Evolutionary conservation across 345 rosid genomes (phyloP).

Genomic region (Noccaea bulbosa): DNA sequence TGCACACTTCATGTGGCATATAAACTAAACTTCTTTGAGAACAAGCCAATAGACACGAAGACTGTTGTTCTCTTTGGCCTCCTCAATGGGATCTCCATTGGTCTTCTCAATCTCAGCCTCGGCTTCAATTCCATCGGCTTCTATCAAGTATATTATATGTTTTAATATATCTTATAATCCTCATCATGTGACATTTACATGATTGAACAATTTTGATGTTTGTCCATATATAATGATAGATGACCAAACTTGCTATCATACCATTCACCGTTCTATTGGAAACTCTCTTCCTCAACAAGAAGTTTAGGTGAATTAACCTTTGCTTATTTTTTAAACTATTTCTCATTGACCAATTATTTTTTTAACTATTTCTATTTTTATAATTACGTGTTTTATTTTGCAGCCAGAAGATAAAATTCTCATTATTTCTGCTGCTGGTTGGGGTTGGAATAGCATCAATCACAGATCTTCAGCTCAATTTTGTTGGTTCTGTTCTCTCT

Average conservation of each 20-base stretch:
- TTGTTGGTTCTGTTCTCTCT: slow-evolving; percentile 77
- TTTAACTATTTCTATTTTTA: not conserved
- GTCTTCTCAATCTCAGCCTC: slow-evolving; percentile 90
- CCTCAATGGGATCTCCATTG: slow-evolving; percentile 94
- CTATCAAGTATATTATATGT: slow-evolving; percentile 69
- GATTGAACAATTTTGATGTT: slow-evolving; percentile 9
- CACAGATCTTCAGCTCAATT: slow-evolving; percentile 96
- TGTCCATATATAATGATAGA: slow-evolving; percentile 52
- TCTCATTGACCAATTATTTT: not conserved
- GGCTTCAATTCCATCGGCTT: slow-evolving; percentile 98
- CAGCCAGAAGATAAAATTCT: slow-evolving; percentile 78
- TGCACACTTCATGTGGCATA: slow-evolving; percentile 89
- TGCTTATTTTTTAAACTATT: not conserved
- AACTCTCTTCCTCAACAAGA: slow-evolving; percentile 86
- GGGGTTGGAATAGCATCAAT: slow-evolving; percentile 96
- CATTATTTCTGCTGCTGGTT: slow-evolving; percentile 67
- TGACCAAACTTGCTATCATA: slow-evolving; percentile 98
- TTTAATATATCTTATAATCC: not conserved
- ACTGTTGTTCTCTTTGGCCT: slow-evolving; percentile 94
- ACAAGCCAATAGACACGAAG: slow-evolving; percentile 76
- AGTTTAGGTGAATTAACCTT: slow-evolving; percentile 66
- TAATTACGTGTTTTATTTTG: slow-evolving; percentile 40
- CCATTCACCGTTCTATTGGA: slow-evolving; percentile 96
- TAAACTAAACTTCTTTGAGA: slow-evolving; percentile 78
- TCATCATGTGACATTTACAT: slow-evolving; percentile 1